A percentile compares a stretch with the other conserved stretches of the same genome.
Conservation (phyloP, 176 grass and related monocot genomes). For the sorghum (Sorghum bicolor) region Sorghum_bicolor_NCBIv3 NC_012873.2:56517501-56518000, state of each 20-base stretch:
- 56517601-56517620: not conserved
- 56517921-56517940: not conserved
- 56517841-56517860: conserved; percentile 19
- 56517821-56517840: not conserved
- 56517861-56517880: conserved; percentile 21
- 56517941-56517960: not conserved
- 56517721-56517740: conserved; percentile 44
- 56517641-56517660: conserved; percentile 12
- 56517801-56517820: conserved; percentile 33
- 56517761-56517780: conserved; percentile 42
- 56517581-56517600: not conserved
- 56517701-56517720: not conserved
- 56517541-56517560: not conserved
- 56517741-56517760: conserved; percentile 29
- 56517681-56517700: not conserved
- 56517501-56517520: not conserved
- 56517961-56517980: not conserved
- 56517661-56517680: not conserved
- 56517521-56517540: not conserved
- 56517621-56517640: not conserved
- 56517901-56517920: not conserved
- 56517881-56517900: conserved; percentile 10
- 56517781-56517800: conserved; percentile 43
- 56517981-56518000: not conserved
- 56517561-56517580: not conserved